A percentile compares a stretch with the other conserved stretches of the same genome.
Evolutionary conservation across 306 rosid genomes (phyloP).

Genomic region (Medicago ruthenica): DNA sequence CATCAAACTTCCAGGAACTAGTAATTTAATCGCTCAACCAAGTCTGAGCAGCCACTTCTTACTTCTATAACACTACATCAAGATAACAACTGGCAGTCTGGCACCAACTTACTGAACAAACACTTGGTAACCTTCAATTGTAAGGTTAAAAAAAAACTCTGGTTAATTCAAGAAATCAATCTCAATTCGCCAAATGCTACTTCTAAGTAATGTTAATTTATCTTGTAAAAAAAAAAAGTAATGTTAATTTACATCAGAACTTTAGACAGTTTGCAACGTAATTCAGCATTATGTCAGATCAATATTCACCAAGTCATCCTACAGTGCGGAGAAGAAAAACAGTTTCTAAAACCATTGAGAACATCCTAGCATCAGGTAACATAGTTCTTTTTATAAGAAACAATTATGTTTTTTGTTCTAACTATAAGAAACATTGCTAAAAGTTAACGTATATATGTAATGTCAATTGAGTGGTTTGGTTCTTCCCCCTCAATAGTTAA

Average conservation of each 20-base stretch:
- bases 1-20: slow-evolving; percentile 17
- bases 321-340: slow-evolving; percentile 22
- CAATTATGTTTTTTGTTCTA: background rate
- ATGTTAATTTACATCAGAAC: slow-evolving; percentile 21
- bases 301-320: slow-evolving; percentile 22
- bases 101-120: slow-evolving; percentile 33
- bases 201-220: slow-evolving; percentile 30
- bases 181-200: slow-evolving; percentile 5
- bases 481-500: background rate
- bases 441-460: too few relatives aligned
- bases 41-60: slow-evolving; percentile 38
- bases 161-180: slow-evolving; percentile 30
- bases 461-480: background rate
- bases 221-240: too few relatives aligned
- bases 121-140: background rate
- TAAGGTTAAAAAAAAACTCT: too few relatives aligned
- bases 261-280: slow-evolving; percentile 7
- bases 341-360: background rate
- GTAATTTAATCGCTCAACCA: slow-evolving; percentile 33
- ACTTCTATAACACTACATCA: slow-evolving; percentile 35
- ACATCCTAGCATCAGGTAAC: slow-evolving; percentile 11
- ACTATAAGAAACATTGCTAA: background rate
- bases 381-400: background rate
- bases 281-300: slow-evolving; percentile 1
- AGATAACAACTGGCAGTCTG: slow-evolving; percentile 34